A percentile compares a stretch with the other conserved stretches of the same genome.
Evolutionary conservation across 177 flowering plant species (phyloP).

Genomic region (Vitis hybrid): DNA sequence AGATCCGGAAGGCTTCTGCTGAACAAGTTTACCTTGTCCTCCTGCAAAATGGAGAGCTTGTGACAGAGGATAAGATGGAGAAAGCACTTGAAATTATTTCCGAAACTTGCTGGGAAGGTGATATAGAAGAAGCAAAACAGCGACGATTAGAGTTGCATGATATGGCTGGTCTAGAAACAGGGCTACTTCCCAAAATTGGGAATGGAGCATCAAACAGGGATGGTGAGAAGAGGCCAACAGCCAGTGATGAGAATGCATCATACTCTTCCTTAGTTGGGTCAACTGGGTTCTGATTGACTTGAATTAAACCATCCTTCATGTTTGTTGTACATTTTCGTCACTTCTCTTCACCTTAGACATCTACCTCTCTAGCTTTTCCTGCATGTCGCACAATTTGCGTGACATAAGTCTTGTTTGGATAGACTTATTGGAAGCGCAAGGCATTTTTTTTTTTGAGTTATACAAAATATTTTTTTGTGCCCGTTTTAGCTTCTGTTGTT

Average conservation of each 20-base stretch:
- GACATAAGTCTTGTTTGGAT: too few species aligned
- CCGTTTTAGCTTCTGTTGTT: too few species aligned
- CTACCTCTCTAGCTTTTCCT: too few species aligned
- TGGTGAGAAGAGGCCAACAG: constrained; percentile 16
- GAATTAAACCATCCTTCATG: not conserved
- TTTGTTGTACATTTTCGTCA: too few species aligned
- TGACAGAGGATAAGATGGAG: constrained; percentile 60
- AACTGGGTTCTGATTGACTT: constrained; percentile 56
- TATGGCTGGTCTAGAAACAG: constrained; percentile 50
- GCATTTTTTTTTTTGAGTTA: too few species aligned
- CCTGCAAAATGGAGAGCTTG: constrained; percentile 61
- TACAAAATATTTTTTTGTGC: too few species aligned
- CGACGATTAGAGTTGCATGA: constrained; percentile 48
- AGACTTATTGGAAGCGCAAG: too few species aligned
- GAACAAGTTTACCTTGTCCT: constrained; percentile 93
- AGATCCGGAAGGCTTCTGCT: constrained; percentile 88
- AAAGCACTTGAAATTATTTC: constrained; percentile 71
- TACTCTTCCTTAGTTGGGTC: constrained; percentile 87
- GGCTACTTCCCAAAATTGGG: constrained; percentile 12
- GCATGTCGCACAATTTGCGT: too few species aligned
- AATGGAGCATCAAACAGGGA: constrained; percentile 17
- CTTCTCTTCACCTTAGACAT: too few species aligned
- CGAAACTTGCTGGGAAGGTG: constrained; percentile 95
- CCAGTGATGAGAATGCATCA: constrained; percentile 74
- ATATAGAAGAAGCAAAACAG: constrained; percentile 58